Evolutionary conservation across 2,329 filamentous ascomycete genomes (phyloP), one percentile per base, ranked within the genome.

Genomic region (Ascochyta viciae-villosae): DNA sequence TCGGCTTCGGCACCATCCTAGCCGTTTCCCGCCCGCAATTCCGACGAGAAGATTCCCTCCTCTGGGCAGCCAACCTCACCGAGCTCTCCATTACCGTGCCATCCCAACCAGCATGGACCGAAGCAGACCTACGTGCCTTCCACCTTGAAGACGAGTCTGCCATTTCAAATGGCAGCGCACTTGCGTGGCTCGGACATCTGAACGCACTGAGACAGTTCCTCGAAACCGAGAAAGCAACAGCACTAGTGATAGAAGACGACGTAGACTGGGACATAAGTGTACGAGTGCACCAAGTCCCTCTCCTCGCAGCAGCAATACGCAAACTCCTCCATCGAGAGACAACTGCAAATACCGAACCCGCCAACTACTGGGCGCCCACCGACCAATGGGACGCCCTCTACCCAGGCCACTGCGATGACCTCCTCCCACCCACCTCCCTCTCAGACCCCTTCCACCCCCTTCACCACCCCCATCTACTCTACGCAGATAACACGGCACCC

Each of bases 321-420:
- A 7, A 8, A 6, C 16, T 48, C 4, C 26, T 48, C 45, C 19
- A 3, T 10, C 15, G 3, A 4, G 22, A 19, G 5, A 2, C 24
- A 4, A 23, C 35, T 4, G 8, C 44, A 9, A 15, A 9, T 1
- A 5, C 2, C 9, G 15, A 26, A 7, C 6, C 15, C 26, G 9
- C 9, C 3, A 5, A 3, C 4, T 39, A 23, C 34, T 47, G 44
- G 44, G 23, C 23, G 15, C 4, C 15, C 63, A 10, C n/a, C 3
- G 13, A 22, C 4, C 6, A 12, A 6, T 78, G 76, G 75, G 74
- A 77, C 27, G 54, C 77, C 26, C 70, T 78, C 47, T 76, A 76
- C 58, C 71, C 77, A 15, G 75, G 76, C 56, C 76, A 78, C 65
- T 78, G 76, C 67, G 72, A 73, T 55, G 75, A 77, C 63, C 58